These are phyloP conservation scores for Phytophthora idaei DNA, from an alignment of 352 stramenopile species.

Conservation along the genomic window DNA sequence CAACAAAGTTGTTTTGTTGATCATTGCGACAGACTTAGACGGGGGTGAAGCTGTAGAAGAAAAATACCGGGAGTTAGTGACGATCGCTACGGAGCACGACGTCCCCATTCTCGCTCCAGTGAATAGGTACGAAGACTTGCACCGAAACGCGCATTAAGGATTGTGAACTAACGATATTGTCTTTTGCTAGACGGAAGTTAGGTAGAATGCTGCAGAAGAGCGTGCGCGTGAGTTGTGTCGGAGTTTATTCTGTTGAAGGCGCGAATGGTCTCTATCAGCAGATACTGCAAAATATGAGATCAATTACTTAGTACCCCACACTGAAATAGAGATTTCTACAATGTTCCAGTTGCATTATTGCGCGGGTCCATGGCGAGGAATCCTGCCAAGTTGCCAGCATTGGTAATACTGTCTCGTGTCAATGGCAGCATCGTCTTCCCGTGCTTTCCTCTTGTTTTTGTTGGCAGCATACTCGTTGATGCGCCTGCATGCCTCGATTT, in stretches of 20 bases:
- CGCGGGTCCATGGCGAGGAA: constrained; percentile 7
- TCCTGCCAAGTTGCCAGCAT: constrained; percentile 43
- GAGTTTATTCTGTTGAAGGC: constrained; percentile 95
- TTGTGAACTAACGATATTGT: not conserved
- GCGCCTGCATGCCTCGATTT: constrained; percentile 45
- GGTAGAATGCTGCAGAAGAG: constrained; percentile 92
- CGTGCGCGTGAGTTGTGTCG: constrained; percentile 94
- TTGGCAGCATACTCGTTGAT: constrained; percentile 44
- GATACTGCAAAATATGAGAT: constrained; percentile 33
- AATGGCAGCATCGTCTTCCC: constrained; percentile 16
- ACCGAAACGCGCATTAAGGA: not conserved
- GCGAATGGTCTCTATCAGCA: constrained; percentile 88
- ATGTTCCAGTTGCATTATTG: constrained; percentile 1
- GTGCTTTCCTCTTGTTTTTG: constrained; percentile 38
- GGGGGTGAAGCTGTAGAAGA: constrained; percentile 74
- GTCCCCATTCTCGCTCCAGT: constrained; percentile 53
- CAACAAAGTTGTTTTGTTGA: constrained; percentile 85
- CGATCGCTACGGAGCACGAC: constrained; percentile 54
- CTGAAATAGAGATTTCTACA: not conserved
- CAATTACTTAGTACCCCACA: not conserved
- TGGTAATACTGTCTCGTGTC: constrained; percentile 44
- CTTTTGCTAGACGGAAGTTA: constrained; percentile 78
- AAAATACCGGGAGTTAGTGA: constrained; percentile 86
- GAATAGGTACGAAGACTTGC: constrained; percentile 38
- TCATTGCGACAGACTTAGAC: constrained; percentile 93